These are phyloP conservation scores for Trypethelium eluteriae DNA, from an alignment of 495 filamentous ascomycete species.

Conservation along the genomic window DNA sequence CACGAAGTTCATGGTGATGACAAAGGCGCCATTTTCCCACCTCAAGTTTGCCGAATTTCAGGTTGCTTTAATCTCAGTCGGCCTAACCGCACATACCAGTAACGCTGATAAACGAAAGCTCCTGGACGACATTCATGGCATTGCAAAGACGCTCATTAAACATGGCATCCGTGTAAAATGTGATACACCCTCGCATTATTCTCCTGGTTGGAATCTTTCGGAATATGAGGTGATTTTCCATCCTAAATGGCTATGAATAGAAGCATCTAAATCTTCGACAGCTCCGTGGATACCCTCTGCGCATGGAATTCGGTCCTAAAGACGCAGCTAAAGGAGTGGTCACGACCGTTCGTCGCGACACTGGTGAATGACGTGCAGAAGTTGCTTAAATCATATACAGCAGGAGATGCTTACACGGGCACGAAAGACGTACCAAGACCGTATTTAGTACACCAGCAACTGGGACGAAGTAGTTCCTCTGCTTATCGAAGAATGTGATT, in stretches of 20 bases:
- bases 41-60: slow-evolving; percentile 4
- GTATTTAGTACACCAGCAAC: slow-evolving; percentile 13
- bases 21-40: slow-evolving; percentile 4
- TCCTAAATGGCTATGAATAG: neutral
- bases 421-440: slow-evolving; percentile 8
- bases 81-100: slow-evolving; percentile 1
- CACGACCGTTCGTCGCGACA: neutral
- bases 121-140: neutral
- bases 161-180: slow-evolving; percentile 10
- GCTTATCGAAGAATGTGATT: slow-evolving; percentile 14
- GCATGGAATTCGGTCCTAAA: slow-evolving; percentile 8
- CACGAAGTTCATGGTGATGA: neutral
- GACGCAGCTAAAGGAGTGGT: slow-evolving; percentile 3
- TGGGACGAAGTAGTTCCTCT: slow-evolving; percentile 14
- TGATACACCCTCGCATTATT: slow-evolving; percentile 8
- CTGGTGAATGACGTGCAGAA: slow-evolving; percentile 1
- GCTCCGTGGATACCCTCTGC: slow-evolving; percentile 13
- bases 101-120: slow-evolving; percentile 8
- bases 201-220: slow-evolving; percentile 12
- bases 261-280: neutral
- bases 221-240: slow-evolving; percentile 12
- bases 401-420: slow-evolving; percentile 11
- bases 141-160: neutral
- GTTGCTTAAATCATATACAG: slow-evolving; percentile 12
- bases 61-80: slow-evolving; percentile 8